Conservation (phyloP, 176 grass and related monocot species). For the Phyllostachys edulis region DNA sequence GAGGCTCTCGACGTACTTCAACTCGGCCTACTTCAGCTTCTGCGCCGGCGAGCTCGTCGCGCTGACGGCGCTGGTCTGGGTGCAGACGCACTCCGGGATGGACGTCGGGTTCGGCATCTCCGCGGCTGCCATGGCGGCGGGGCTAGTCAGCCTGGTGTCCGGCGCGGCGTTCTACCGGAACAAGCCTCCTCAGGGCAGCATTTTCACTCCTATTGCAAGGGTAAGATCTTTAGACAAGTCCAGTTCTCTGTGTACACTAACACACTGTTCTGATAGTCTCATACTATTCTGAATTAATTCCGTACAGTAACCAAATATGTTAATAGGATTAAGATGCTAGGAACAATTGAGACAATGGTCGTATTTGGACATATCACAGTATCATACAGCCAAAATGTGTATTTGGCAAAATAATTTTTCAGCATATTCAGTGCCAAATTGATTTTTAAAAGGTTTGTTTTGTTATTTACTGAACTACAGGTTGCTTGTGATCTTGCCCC, state of each 20-base stretch:
- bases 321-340: background rate
- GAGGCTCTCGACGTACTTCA: conserved; percentile 96
- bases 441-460: background rate
- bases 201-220: conserved; percentile 76
- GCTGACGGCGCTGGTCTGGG: conserved; percentile 85
- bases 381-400: too few species aligned
- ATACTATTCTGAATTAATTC: background rate
- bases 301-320: background rate
- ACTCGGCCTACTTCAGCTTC: conserved; percentile 97
- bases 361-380: background rate
- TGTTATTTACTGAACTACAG: background rate
- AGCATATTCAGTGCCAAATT: background rate
- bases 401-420: background rate
- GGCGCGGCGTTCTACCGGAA: conserved; percentile 74
- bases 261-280: background rate
- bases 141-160: conserved; percentile 60
- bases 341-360: background rate
- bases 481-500: background rate
- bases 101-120: conserved; percentile 85
- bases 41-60: conserved; percentile 85
- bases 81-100: conserved; percentile 91
- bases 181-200: conserved; percentile 84
- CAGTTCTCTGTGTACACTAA: background rate
- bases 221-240: conserved; percentile 37
- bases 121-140: conserved; percentile 70